Base-by-base conservation (phyloP, 73 alveolate genomes). In the Breviolum minutum region DNA sequence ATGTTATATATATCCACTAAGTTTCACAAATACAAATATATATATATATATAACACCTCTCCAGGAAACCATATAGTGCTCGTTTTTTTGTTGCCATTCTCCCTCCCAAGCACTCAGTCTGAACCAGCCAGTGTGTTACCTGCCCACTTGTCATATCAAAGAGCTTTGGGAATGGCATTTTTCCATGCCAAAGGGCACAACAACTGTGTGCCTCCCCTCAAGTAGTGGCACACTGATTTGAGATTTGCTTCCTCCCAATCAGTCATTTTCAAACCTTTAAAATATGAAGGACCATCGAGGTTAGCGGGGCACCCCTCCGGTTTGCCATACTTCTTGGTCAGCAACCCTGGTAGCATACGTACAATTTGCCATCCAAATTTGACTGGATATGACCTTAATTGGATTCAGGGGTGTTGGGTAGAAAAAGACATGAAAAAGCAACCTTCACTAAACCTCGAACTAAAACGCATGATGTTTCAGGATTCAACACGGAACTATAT, bases 231-330 rank as follows among this genome's bases (percentile, higher is more conserved):
- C n/a, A 80, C 88, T 32, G 24, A n/a, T 14, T n/a, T 24, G 14
- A 80, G 19, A 17, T 68, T 68, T 11, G 88, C 7, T 17, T 80
- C 88, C 6, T 80, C 88, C 88, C 88, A 80, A 80, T 80, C 88
- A 6, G 63, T 40, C 63, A 80, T 30, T 29, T n/a, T 29, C 8
- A 80, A 8, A 22, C 10, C 30, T 11, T 6, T 5, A 30, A 80
- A 30, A 9, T 9, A 80, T 4, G 27, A n/a, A 3, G 29, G 69
- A 10, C 69, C 88, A 40, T 80, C 68, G 11, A 80, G 4, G 26
- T 80, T 32, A 12, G 66, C 32, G 5, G 69, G 68, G 88, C 69
- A 40, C n/a, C 88, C 88, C 17, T 80, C 69, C 69, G 88, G 88
- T 40, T 80, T 80, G 20, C 88, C 88, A 7, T 9, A 4, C 29